Percentiles rank a stretch among this genome's conserved stretches.
Conservation (phyloP, 2,329 filamentous ascomycete species). For the Aspergillus floridensis region DNA sequence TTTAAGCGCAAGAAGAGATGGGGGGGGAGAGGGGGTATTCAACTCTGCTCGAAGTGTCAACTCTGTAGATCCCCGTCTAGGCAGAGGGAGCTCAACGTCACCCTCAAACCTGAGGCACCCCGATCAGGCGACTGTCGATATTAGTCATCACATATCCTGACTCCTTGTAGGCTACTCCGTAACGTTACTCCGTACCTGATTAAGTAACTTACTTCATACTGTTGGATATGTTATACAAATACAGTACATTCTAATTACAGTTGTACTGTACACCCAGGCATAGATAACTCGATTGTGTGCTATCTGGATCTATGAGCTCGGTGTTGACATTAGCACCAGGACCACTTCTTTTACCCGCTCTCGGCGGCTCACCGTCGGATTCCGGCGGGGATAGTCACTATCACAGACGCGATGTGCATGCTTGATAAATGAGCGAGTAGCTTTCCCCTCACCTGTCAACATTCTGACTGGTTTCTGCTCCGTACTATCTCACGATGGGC, state of each 20-base stretch:
- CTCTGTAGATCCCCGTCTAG: slow-evolving; percentile 5
- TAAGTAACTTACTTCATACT: too few species aligned
- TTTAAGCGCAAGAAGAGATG: neutral
- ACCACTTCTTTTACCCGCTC: neutral
- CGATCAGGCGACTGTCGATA: neutral
- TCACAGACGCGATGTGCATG: neutral
- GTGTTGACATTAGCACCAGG: neutral
- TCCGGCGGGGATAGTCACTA: neutral
- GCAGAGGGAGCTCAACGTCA: slow-evolving; percentile 20
- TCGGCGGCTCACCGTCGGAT: neutral
- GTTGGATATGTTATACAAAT: too few species aligned
- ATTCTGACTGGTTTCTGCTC: neutral
- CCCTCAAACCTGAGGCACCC: slow-evolving; percentile 8
- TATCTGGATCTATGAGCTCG: too few species aligned
- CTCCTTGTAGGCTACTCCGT: too few species aligned
- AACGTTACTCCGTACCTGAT: too few species aligned
- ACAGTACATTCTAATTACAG: too few species aligned
- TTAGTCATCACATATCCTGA: slow-evolving; percentile 18
- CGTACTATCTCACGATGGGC: neutral
- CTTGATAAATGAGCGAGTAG: neutral
- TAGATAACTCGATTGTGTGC: too few species aligned
- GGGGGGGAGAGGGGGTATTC: neutral
- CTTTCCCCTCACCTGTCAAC: neutral
- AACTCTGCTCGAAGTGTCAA: neutral
- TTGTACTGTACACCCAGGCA: too few species aligned